Evolutionary conservation across 768 basidiomycete genomes (phyloP).

Genomic region (Krasilnikovozyma curviuscula): DNA sequence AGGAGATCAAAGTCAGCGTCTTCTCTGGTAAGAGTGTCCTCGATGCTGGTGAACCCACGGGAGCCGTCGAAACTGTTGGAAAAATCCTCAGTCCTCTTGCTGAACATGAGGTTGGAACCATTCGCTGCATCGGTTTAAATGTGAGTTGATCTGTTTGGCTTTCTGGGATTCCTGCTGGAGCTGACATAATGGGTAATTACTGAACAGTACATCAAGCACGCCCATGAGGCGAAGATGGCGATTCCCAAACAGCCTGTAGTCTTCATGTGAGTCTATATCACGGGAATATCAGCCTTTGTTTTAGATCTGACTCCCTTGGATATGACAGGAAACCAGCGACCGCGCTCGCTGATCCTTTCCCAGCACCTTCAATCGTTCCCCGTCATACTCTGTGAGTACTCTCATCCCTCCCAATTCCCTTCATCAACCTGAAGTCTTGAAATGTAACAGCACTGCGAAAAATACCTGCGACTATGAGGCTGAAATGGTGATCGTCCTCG

Average conservation of each 20-base stretch:
- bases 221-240: constrained; percentile 20
- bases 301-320: constrained; percentile 13
- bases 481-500: constrained; percentile 42
- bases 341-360: constrained; percentile 23
- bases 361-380: too few species aligned
- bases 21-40: constrained; percentile 20
- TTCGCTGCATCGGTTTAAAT: constrained; percentile 27
- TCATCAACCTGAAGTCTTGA: too few species aligned
- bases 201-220: constrained; percentile 24
- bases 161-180: background rate
- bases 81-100: constrained; percentile 23
- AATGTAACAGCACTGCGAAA: too few species aligned
- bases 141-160: constrained; percentile 13
- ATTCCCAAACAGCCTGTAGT: constrained; percentile 22
- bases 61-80: too few species aligned
- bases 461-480: constrained; percentile 7
- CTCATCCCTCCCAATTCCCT: too few species aligned
- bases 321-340: constrained; percentile 24
- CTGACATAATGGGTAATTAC: background rate
- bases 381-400: too few species aligned
- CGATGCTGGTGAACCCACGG: constrained; percentile 20
- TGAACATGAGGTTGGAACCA: constrained; percentile 23
- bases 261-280: constrained; percentile 18
- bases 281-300: constrained; percentile 13
- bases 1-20: constrained; percentile 20